Percentiles rank a stretch among this genome's conserved stretches.
These are phyloP conservation scores for Erythrophleum fordii DNA, from an alignment of 306 rosid species.

Conservation along the genomic window DNA sequence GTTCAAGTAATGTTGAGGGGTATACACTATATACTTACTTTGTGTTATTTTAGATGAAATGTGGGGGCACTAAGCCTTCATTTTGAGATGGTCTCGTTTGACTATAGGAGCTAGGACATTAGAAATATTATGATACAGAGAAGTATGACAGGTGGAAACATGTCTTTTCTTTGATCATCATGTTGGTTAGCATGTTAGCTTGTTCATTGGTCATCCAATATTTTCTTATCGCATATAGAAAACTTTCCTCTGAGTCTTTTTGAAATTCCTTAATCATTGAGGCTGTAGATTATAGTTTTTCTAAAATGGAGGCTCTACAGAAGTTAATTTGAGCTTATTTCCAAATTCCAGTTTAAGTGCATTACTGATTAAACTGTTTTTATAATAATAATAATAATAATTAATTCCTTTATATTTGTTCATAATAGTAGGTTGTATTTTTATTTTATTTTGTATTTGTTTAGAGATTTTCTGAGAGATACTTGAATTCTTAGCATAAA, in stretches of 20 bases:
- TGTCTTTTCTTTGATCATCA: constrained; percentile 20
- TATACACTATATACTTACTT: constrained; percentile 54
- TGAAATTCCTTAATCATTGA: background rate
- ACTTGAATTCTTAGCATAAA: background rate
- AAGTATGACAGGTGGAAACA: constrained; percentile 5
- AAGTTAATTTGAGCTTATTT: background rate
- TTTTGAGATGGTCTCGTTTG: constrained; percentile 19
- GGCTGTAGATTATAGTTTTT: background rate
- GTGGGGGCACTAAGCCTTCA: constrained; percentile 14
- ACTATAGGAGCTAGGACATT: constrained; percentile 1
- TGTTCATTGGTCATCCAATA: constrained; percentile 27
- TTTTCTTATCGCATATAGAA: constrained; percentile 10
- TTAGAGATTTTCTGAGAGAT: constrained; percentile 4
- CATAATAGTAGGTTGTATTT: background rate
- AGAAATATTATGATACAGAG: constrained; percentile 2
- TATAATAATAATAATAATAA: too few relatives aligned
- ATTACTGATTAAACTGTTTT: background rate
- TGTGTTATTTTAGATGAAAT: constrained; percentile 33
- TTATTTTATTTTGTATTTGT: background rate
- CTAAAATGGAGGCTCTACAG: background rate
- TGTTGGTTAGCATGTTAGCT: constrained; percentile 9
- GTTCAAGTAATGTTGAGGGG: constrained; percentile 72
- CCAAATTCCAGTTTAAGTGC: constrained; percentile 7
- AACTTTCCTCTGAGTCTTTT: background rate
- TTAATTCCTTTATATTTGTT: constrained; percentile 5